phyloP scores from a whole-genome alignment of 2,329 filamentous ascomycete genomes.

The Cladobotryum protrusum region DNA sequence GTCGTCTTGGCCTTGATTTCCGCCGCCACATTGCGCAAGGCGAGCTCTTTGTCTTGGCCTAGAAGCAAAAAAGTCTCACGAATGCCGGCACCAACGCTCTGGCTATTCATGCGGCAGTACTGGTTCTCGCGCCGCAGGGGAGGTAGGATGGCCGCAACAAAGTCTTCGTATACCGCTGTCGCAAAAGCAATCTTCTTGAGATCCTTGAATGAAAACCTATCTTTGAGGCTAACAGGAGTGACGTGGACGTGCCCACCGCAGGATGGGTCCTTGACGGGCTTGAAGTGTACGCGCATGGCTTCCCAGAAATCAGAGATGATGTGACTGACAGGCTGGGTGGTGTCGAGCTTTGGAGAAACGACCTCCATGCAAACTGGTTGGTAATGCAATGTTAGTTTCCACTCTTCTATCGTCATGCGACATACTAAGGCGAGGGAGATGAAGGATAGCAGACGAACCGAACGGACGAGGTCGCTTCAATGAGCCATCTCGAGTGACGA shows the following conservation, averaged over 20 bases:
- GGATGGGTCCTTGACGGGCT: slow-evolving; percentile 27
- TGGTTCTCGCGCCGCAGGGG: slow-evolving; percentile 28
- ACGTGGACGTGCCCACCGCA: slow-evolving; percentile 37
- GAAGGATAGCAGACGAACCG: slow-evolving; percentile 21
- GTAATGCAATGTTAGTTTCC: slow-evolving; percentile 4
- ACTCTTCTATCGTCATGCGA: neutral
- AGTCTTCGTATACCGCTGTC: slow-evolving; percentile 29
- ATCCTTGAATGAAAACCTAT: slow-evolving; percentile 29
- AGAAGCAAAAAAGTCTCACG: slow-evolving; percentile 19
- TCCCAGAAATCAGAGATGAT: slow-evolving; percentile 36
- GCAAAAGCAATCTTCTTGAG: slow-evolving; percentile 34
- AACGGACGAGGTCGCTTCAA: slow-evolving; percentile 31
- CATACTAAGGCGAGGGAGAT: neutral
- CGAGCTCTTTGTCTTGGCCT: slow-evolving; percentile 19
- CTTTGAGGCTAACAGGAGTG: slow-evolving; percentile 27
- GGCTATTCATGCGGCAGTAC: slow-evolving; percentile 30
- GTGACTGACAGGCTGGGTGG: slow-evolving; percentile 24
- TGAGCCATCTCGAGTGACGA: slow-evolving; percentile 35
- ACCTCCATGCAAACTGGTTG: slow-evolving; percentile 35
- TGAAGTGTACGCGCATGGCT: slow-evolving; percentile 36
- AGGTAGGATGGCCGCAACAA: slow-evolving; percentile 27
- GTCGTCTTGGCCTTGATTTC: slow-evolving; percentile 20
- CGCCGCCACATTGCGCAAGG: slow-evolving; percentile 24
- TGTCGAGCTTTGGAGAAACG: slow-evolving; percentile 33
- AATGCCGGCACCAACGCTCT: slow-evolving; percentile 26